These are phyloP conservation scores for Solanum chmielewskii DNA, from an alignment of 257 asterid genomes.

Conservation along the genomic window DNA sequence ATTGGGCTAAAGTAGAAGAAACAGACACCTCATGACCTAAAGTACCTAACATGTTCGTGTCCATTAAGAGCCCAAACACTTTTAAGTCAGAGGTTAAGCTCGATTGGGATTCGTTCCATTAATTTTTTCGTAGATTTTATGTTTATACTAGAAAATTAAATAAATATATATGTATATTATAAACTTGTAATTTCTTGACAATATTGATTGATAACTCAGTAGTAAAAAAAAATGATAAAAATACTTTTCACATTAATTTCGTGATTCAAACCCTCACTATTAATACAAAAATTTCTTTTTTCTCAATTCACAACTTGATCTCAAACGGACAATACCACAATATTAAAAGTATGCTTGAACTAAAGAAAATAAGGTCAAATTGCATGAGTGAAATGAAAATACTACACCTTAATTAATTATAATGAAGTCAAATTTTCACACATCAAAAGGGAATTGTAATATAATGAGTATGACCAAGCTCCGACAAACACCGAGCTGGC, in stretches of 20 bases:
- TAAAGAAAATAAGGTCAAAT: neutral
- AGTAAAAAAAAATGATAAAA: too few relatives aligned
- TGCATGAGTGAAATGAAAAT: neutral
- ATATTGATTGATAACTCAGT: too few relatives aligned
- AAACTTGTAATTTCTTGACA: too few relatives aligned
- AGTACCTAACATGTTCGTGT: neutral
- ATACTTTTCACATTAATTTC: too few relatives aligned
- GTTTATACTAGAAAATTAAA: too few relatives aligned
- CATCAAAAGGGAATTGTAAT: neutral
- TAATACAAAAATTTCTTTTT: too few relatives aligned
- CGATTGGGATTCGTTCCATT: rapidly evolving
- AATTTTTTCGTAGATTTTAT: too few relatives aligned
- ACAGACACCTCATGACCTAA: neutral
- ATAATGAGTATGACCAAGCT: neutral
- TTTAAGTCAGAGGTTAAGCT: too few relatives aligned
- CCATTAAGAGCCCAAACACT: neutral
- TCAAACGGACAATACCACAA: neutral
- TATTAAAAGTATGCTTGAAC: too few relatives aligned
- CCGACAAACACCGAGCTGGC: neutral
- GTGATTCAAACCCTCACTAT: too few relatives aligned
- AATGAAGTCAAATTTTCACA: neutral
- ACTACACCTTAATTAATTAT: neutral
- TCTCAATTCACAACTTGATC: neutral
- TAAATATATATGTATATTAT: too few relatives aligned
- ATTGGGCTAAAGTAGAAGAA: neutral